Evolutionary conservation across 73 alveolate species (phyloP).

Genomic region (Paramecium octaurelia): DNA sequence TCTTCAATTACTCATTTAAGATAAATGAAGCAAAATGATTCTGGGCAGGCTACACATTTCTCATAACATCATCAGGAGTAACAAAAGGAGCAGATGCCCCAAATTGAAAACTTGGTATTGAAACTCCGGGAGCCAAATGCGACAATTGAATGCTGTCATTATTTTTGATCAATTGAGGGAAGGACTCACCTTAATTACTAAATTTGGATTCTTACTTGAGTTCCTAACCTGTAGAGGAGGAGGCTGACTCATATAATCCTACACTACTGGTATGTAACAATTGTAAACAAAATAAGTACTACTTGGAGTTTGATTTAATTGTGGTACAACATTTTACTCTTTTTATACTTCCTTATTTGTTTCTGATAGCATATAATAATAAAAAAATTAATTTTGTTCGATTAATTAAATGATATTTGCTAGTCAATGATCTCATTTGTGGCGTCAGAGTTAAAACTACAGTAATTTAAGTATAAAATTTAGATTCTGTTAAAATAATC

Average conservation of each 20-base stretch:
- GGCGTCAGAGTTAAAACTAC: neutral
- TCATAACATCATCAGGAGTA: neutral
- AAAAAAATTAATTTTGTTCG: neutral
- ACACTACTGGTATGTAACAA: neutral
- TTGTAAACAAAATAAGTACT: slow-evolving; percentile 8
- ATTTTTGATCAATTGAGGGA: neutral
- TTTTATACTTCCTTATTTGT: neutral
- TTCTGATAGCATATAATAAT: neutral
- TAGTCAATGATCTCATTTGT: neutral
- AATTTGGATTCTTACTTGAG: neutral
- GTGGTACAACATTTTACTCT: neutral
- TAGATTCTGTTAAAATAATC: neutral
- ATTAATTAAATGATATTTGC: neutral
- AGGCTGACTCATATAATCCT: neutral
- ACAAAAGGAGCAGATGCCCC: neutral
- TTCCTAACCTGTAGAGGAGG: neutral
- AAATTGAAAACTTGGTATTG: slow-evolving; percentile 8
- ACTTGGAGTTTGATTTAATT: slow-evolving; percentile 18
- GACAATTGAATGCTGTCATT: neutral
- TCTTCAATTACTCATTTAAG: neutral
- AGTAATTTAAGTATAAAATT: neutral
- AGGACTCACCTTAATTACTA: neutral
- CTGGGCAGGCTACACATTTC: neutral
- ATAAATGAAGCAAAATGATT: neutral
- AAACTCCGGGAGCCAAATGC: neutral